Base-by-base conservation (phyloP, 768 basidiomycete species). In the Leucocoprinus leucothites region DNA sequence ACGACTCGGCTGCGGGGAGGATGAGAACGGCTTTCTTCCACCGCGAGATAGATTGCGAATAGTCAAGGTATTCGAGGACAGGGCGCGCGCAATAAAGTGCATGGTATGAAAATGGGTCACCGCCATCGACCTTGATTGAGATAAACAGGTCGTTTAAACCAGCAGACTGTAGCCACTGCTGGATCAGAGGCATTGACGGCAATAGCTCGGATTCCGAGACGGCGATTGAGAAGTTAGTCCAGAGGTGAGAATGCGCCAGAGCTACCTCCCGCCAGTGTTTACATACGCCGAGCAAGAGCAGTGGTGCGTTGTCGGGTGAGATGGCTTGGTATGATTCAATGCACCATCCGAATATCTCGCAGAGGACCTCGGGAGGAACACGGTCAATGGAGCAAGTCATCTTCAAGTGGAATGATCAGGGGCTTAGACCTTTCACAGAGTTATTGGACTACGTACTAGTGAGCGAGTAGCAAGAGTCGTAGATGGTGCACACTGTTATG, bases 1-100 rank as follows among this genome's bases (percentile, higher is more conserved):
- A 44, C 42, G 36, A 22, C 44, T 62, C 51, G 13, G 61, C 58
- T 19, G 56, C 62, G 14, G 65, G 67, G 25, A 68, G 63, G 14
- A 57, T 43, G 16, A 66, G 28, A 8, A 44, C 44, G 19, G 65
- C 53, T 22, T 56, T 34, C 45, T 52, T 51, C 67, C 67, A 69
- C 16, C 56, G 60, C 9, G 9, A 3, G 9, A 16, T 8, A 21
- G 43, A 44, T 11, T 18, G 11, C 21, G 9, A 11, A 6, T 24
- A 4, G 21, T 21, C 22, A 19, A 44, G 43, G 21, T 21, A 44
- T 44, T 44, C n/a, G 43, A 44, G 43, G 4, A 21, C 21, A 3
- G 43, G 22, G 9, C 43, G 43, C 14, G 43, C 43, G 6, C 7
- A 11, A 19, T 24, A 14, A 44, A 24, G 43, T 22, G 43, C 43